Conservation (phyloP, 225 moss, liverwort and hornwort genomes). For the Rhytidiadelphus loreus region DNA sequence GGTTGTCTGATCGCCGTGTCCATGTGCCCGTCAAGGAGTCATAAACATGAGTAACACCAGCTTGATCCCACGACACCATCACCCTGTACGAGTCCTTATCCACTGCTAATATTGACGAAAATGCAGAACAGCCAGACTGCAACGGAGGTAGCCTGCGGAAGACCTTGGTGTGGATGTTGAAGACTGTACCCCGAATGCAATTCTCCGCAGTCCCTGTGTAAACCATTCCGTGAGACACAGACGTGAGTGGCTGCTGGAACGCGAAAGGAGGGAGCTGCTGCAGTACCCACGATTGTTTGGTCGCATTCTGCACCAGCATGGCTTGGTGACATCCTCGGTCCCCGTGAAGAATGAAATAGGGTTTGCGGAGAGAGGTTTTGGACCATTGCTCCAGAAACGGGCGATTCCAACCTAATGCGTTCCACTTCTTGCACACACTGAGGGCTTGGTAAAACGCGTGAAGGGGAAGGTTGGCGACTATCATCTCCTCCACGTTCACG, state of each 20-base stretch:
- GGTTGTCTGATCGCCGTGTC: background rate
- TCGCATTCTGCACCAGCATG: background rate
- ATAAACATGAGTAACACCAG: background rate
- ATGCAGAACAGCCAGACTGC: background rate
- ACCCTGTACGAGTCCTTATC: background rate
- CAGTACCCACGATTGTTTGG: background rate
- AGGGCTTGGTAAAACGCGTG: background rate
- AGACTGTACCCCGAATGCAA: background rate
- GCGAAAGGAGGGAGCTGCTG: background rate
- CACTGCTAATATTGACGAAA: background rate
- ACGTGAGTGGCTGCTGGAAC: background rate
- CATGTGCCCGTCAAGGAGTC: background rate
- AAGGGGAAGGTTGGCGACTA: background rate
- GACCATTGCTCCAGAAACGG: background rate
- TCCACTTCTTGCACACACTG: background rate
- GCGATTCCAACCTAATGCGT: background rate
- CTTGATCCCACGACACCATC: background rate
- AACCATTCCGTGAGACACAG: background rate
- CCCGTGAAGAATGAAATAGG: background rate
- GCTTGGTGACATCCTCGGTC: background rate
- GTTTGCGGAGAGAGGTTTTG: background rate
- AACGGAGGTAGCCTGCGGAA: background rate
- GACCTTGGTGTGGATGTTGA: background rate
- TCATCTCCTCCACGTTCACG: background rate
- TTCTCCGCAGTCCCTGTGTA: background rate